A percentile compares a stretch with the other conserved stretches of the same genome.
These are phyloP conservation scores for Fusarium sambucinum DNA, from an alignment of 2,329 filamentous ascomycete genomes.

Conservation along the genomic window DNA sequence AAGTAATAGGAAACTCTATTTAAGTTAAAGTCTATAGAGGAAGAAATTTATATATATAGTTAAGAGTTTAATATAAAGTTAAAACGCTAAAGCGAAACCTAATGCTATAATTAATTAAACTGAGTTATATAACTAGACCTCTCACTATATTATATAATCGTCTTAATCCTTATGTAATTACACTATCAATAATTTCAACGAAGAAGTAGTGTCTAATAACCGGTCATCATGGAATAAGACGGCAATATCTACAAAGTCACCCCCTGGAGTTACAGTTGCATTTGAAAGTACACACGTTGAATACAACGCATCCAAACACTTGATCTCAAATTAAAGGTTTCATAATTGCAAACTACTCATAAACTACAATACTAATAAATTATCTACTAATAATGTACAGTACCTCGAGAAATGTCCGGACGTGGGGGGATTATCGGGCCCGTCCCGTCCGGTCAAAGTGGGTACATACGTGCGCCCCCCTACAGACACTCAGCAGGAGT, in stretches of 20 bases:
- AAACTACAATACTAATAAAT: not conserved
- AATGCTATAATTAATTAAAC: no score
- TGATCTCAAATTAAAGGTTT: not conserved
- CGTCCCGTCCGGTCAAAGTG: constrained; percentile 7
- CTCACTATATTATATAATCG: no score
- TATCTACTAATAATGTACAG: no score
- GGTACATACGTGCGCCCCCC: constrained; percentile 17
- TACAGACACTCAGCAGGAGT: constrained; percentile 1
- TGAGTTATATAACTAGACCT: no score
- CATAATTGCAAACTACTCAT: not conserved
- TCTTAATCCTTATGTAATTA: no score
- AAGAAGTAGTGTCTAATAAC: constrained; percentile 1
- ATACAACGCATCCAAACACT: no score
- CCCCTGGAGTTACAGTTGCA: not conserved
- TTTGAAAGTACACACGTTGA: not conserved
- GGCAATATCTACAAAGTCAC: not conserved
- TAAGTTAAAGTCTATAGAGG: no score
- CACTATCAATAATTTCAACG: no score
- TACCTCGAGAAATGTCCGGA: not conserved
- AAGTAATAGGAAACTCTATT: no score
- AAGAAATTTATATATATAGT: no score
- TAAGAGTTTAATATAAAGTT: no score
- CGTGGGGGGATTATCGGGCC: constrained; percentile 19
- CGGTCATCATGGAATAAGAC: not conserved
- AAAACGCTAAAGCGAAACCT: no score